Base-by-base conservation (phyloP, 2,329 filamentous ascomycete genomes). In the Pseudocercospora macadamiae region DNA sequence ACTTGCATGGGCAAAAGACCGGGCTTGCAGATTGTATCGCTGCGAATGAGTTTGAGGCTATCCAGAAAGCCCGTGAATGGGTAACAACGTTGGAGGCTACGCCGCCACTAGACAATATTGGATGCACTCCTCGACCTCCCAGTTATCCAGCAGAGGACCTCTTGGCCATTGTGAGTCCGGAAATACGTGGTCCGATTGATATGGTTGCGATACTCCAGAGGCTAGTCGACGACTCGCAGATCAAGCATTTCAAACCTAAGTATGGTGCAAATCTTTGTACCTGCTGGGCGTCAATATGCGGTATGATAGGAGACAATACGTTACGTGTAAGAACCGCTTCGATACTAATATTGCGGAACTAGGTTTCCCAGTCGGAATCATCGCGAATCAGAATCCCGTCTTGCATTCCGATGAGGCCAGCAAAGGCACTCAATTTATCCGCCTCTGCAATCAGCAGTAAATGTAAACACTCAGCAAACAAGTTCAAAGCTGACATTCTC, bases 11-110 rank as follows among this genome's bases (percentile, higher is more conserved):
- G 1, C 74, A 68, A 1, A 58, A 73, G 0, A 79, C 77, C 3
- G 78, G 78, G 0, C 67, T 80, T 1, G 75, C 76, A 0, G 78
- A 80, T 58, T 75, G 78, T 51, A 70, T 80, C 36, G 77, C 78
- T 4, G 30, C 62, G 1, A 76, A 80, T 64, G 77, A 80, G 72
- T 76, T 77, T 51, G 76, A 77, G 55, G 76, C 76, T 0, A 74
- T 78, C 18, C 65, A 64, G n/a, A 76, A 75, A 62, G 71, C 75
- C 4, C 65, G 74, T 2, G 71, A 76, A 54, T 77, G 75, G 75
- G 69, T 75, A 3, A 60, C 64, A 5, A 39, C 36, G 2, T 18
- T 54, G 1, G 16, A 32, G 3, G 51, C 26, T 7, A n/a, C 32
- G 16, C 16, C 26, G 14, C 51, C 51, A 16, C 12, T 19, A 10